phyloP scores from a whole-genome alignment of 805 yeast genomes.

The Spathaspora sp. region DNA sequence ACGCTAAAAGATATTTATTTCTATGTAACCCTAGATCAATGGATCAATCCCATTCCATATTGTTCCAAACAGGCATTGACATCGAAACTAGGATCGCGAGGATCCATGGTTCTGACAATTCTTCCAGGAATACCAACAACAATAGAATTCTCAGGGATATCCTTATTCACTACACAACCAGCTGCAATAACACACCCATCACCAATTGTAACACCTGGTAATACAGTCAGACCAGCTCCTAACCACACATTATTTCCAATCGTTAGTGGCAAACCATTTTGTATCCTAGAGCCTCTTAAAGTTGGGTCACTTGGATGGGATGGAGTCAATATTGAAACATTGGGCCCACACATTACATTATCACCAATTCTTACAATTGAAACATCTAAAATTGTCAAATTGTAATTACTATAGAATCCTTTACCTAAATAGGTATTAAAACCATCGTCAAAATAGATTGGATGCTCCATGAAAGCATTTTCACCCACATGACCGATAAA shows the following conservation, averaged over 20 bases:
- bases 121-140: constrained; percentile 61
- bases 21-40: not conserved
- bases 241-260: constrained; percentile 13
- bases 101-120: constrained; percentile 28
- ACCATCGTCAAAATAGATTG: constrained; percentile 11
- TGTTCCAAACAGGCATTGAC: constrained; percentile 4
- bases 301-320: constrained; percentile 11
- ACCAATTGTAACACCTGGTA: constrained; percentile 13
- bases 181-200: constrained; percentile 56
- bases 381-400: constrained; percentile 11
- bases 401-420: constrained; percentile 10
- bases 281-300: constrained; percentile 6
- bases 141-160: constrained; percentile 48
- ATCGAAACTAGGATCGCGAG: constrained; percentile 8
- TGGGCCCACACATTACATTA: constrained; percentile 11
- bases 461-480: constrained; percentile 9
- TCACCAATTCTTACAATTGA: constrained; percentile 12
- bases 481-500: constrained; percentile 11
- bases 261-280: constrained; percentile 10
- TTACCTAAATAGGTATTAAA: constrained; percentile 12
- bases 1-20: not conserved
- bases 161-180: constrained; percentile 57
- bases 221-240: constrained; percentile 9
- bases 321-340: constrained; percentile 10
- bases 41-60: constrained; percentile 7